phyloP scores from a whole-genome alignment of 2,329 filamentous ascomycete genomes.

The Colletotrichum karsti region DNA sequence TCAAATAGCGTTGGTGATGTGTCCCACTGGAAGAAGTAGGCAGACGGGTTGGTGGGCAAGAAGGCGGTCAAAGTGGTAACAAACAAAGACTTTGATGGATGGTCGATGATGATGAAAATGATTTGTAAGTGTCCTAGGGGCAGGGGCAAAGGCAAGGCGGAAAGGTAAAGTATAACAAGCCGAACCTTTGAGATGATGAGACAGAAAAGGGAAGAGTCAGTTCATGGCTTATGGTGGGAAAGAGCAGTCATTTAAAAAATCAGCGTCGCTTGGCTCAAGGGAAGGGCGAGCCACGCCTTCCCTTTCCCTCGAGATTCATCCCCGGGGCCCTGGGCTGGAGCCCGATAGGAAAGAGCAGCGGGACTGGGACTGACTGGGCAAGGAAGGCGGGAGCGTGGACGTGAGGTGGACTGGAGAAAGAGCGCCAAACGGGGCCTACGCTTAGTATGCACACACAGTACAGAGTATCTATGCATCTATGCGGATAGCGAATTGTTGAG shows the following conservation, averaged over 20 bases:
- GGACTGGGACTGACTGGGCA: neutral
- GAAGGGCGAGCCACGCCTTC: slow-evolving; percentile 1
- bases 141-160: neutral
- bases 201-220: neutral
- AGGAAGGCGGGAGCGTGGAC: neutral
- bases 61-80: neutral
- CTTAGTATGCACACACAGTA: neutral
- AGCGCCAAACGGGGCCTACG: slow-evolving; percentile 19
- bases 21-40: neutral
- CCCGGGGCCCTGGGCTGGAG: slow-evolving; percentile 8
- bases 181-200: slow-evolving; percentile 2
- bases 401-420: neutral
- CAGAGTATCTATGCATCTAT: slow-evolving; percentile 1
- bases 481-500: neutral
- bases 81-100: neutral
- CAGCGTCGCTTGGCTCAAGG: slow-evolving; percentile 10
- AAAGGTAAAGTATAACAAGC: neutral
- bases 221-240: neutral
- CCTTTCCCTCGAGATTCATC: slow-evolving; percentile 7
- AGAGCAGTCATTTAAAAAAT: slow-evolving; percentile 23
- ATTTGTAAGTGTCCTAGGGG: slow-evolving; percentile 21
- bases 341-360: slow-evolving; percentile 24
- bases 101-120: neutral
- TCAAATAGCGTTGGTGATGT: neutral
- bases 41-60: neutral